Conservation (phyloP, 129 eudicot genomes). For the Lactuca sativa region DNA sequence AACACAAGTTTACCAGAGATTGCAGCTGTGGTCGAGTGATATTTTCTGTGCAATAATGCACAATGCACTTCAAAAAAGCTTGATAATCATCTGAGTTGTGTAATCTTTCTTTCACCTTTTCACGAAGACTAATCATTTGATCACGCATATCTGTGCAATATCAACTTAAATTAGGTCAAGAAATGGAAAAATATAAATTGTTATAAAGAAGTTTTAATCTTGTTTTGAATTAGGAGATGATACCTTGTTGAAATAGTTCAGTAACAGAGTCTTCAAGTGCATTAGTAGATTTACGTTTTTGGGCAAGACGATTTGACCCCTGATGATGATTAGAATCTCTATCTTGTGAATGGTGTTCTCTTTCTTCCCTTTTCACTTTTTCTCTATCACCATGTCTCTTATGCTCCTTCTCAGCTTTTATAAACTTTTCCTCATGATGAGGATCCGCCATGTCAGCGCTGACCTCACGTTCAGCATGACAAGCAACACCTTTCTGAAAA, state of each 20-base stretch:
- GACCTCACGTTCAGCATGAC: constrained; percentile 41
- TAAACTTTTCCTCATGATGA: constrained; percentile 35
- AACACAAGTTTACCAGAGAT: constrained; percentile 45
- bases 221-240: constrained; percentile 19
- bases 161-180: constrained; percentile 10
- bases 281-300: constrained; percentile 44
- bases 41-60: constrained; percentile 49
- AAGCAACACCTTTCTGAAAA: constrained; percentile 44
- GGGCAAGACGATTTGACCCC: constrained; percentile 23
- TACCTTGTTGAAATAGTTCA: constrained; percentile 54
- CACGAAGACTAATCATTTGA: constrained; percentile 51
- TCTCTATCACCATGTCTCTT: constrained; percentile 45
- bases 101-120: constrained; percentile 67
- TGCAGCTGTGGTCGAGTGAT: constrained; percentile 57
- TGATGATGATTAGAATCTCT: constrained; percentile 34
- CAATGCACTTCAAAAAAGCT: constrained; percentile 60
- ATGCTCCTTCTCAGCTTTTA: constrained; percentile 29
- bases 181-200: constrained; percentile 6
- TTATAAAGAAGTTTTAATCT: constrained; percentile 1
- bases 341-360: constrained; percentile 47
- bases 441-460: constrained; percentile 43
- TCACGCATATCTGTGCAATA: constrained; percentile 52
- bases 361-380: constrained; percentile 46
- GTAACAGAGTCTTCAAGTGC: constrained; percentile 49
- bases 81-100: constrained; percentile 47